Percentiles rank a stretch among this genome's conserved stretches.
These are phyloP conservation scores for Nicotiana tabacum DNA, from an alignment of 257 asterid genomes.

Conservation along the genomic window DNA sequence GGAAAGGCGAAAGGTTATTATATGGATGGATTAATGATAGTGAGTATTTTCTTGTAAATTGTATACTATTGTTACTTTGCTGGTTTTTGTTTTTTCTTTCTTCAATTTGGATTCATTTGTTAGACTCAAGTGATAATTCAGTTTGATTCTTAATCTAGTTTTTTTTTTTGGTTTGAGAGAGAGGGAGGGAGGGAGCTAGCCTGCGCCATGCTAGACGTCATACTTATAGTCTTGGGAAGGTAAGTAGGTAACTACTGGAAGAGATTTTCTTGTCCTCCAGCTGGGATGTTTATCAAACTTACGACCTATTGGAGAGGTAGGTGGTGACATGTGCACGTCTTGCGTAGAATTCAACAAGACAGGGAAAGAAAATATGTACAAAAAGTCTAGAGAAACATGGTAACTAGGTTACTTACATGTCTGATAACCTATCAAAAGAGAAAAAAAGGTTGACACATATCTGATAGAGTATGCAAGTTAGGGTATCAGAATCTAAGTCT, in stretches of 20 bases:
- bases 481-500: background rate
- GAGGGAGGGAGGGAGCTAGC: background rate
- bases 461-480: background rate
- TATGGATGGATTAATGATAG: constrained; percentile 64
- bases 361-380: background rate
- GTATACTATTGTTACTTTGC: background rate
- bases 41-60: constrained; percentile 31
- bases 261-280: background rate
- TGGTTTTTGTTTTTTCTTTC: background rate
- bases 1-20: constrained; percentile 86
- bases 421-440: background rate
- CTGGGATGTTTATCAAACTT: background rate
- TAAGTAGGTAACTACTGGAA: background rate
- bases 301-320: background rate
- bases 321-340: background rate
- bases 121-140: background rate
- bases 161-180: background rate
- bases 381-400: background rate
- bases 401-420: background rate
- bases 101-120: background rate
- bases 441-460: background rate
- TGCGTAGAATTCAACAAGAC: background rate
- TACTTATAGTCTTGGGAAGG: background rate
- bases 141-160: background rate
- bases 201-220: background rate